Conservation (phyloP, 352 stramenopile genomes). For the Pythium vanterpoolii region DNA sequence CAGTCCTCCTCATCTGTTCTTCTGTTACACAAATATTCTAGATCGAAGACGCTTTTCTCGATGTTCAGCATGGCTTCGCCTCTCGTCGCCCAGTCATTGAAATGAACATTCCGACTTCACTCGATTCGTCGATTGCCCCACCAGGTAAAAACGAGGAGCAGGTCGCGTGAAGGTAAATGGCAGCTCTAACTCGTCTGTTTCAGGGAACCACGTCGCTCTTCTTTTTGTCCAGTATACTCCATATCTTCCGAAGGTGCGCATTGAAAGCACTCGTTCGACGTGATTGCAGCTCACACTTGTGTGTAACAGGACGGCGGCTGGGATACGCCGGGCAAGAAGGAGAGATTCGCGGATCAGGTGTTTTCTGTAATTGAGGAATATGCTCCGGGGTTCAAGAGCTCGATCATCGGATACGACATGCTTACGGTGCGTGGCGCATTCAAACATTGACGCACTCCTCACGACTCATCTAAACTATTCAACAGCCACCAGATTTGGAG, state of each 20-base stretch:
- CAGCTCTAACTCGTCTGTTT: not conserved
- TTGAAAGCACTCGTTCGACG: not conserved
- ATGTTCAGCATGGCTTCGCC: constrained; percentile 64
- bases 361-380: constrained; percentile 88
- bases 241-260: constrained; percentile 69
- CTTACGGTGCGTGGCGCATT: constrained; percentile 77
- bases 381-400: constrained; percentile 80
- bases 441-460: not conserved
- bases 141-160: constrained; percentile 33
- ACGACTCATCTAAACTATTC: not conserved
- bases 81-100: constrained; percentile 85
- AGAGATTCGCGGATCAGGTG: constrained; percentile 75
- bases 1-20: not conserved
- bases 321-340: constrained; percentile 72
- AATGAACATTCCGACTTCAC: constrained; percentile 88
- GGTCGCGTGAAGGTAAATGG: not conserved
- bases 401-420: constrained; percentile 84
- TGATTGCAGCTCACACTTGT: not conserved
- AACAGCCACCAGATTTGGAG: constrained; percentile 82
- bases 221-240: constrained; percentile 92
- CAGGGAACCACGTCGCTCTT: constrained; percentile 87
- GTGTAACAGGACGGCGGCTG: constrained; percentile 61
- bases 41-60: constrained; percentile 88
- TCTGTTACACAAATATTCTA: not conserved
- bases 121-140: constrained; percentile 77